Evolutionary conservation across 2,329 filamentous ascomycete species (phyloP), one percentile per base, ranked within the genome.

Genomic region (Cercospora citrullina): DNA sequence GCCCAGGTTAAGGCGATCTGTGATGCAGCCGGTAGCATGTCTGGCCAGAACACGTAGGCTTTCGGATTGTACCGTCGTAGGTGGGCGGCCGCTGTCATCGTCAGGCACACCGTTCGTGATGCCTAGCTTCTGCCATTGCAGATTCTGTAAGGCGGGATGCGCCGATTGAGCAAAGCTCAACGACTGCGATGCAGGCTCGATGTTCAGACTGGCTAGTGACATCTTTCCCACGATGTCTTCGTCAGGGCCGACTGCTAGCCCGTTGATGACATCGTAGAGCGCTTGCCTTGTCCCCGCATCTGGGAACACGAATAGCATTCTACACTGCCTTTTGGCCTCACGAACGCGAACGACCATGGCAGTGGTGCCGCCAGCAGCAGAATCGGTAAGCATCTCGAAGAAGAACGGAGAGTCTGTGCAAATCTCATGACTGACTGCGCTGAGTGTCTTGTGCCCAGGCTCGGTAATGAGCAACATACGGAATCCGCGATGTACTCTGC

Each of bases 1-100:
- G 84, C 85, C 83, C 64, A 96, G 84, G 73, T 96, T 96, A 75
- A 97, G 84, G 42, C 93, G 87, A 79, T 97, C 94, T 1, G 91
- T 92, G 16, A 96, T 83, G 51, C 89, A 92, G 60, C 93, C 92
- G 72, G 90, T 88, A 69, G 90, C 87, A 71, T 91, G 76, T 58
- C 93, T 89, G 33, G 92, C 84, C 63, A 96, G 86, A 18, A 96
- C 84, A 30, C 93, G 87, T 69, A 97, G 81, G 72, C 87, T 87
- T 74, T 95, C 90, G 0, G 92, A 92, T 63, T 94, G 84, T 30
- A 96, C 89, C 0, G 91, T 92, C 2, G 87, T 86, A 1, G 88
- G 83, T 36, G 84, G 82, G 36, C 88, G 87, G 45, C 86, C 81
- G 18, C 87, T 85, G 10, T 81, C 77, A 57, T 80, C 81, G 42